Conservation (phyloP, 352 stramenopile species). For the Phytophthora pini region DNA sequence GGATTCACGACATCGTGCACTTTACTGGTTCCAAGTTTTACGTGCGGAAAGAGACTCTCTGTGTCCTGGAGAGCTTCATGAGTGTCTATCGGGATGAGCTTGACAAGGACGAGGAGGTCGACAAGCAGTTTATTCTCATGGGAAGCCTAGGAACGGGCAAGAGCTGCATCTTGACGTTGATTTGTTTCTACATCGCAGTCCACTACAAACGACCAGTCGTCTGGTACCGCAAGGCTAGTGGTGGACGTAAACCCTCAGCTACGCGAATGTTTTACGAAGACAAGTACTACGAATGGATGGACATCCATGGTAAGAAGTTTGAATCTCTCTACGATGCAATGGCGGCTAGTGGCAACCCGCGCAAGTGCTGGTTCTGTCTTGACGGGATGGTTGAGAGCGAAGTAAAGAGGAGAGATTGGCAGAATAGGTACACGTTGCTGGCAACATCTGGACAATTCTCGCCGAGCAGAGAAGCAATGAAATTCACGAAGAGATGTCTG, state of each 20-base stretch:
- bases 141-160: too few species aligned
- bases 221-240: neutral
- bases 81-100: too few species aligned
- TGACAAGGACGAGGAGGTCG: too few species aligned
- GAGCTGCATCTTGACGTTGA: conserved; percentile 4
- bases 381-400: conserved; percentile 3
- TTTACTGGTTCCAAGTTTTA: too few species aligned
- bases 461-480: neutral
- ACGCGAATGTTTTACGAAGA: neutral
- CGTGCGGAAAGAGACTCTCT: too few species aligned
- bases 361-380: conserved; percentile 8
- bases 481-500: conserved; percentile 6
- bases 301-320: neutral
- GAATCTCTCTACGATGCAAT: neutral
- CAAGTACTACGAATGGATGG: conserved; percentile 8
- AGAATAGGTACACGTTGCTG: neutral
- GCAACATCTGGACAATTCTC: conserved; percentile 10
- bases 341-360: too few species aligned
- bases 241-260: neutral
- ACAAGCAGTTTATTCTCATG: too few species aligned
- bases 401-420: neutral
- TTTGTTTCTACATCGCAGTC: conserved; percentile 17
- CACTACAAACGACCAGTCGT: conserved; percentile 1
- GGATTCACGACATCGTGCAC: too few species aligned
- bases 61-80: too few species aligned